Percentiles rank a stretch among this genome's conserved stretches.
These are phyloP conservation scores for Penicillium occitanis DNA, from an alignment of 2,329 filamentous ascomycete genomes.

Conservation along the genomic window DNA sequence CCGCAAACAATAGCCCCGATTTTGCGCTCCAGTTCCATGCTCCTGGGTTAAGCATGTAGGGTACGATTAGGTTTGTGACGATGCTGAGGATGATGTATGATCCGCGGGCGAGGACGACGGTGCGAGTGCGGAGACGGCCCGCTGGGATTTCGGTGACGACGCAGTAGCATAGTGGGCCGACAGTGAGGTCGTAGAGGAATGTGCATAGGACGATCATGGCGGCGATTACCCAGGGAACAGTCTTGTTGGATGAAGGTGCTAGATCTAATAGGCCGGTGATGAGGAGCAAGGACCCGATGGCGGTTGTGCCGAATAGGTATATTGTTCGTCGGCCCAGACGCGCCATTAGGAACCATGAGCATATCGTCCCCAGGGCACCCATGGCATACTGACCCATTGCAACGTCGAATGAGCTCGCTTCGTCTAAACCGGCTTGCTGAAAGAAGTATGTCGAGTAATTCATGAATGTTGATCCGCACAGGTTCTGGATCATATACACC, in stretches of 20 bases:
- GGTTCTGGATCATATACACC: slow-evolving; percentile 45
- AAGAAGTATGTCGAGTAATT: slow-evolving; percentile 56
- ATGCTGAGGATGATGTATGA: slow-evolving; percentile 42
- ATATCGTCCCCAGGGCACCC: slow-evolving; percentile 36
- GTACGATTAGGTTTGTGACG: slow-evolving; percentile 41
- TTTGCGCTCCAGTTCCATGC: slow-evolving; percentile 30
- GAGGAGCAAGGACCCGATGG: slow-evolving; percentile 34
- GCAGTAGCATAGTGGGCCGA: slow-evolving; percentile 47
- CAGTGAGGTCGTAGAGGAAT: slow-evolving; percentile 41
- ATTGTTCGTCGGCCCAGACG: slow-evolving; percentile 33
- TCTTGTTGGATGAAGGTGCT: slow-evolving; percentile 54
- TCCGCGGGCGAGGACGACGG: slow-evolving; percentile 43
- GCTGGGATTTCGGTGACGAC: slow-evolving; percentile 49
- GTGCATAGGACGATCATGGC: slow-evolving; percentile 41
- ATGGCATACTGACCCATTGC: slow-evolving; percentile 53
- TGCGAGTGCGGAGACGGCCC: slow-evolving; percentile 46
- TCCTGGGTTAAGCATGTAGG: slow-evolving; percentile 40
- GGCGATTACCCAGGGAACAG: slow-evolving; percentile 38
- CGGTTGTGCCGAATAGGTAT: slow-evolving; percentile 34
- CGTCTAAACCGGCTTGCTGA: slow-evolving; percentile 33
- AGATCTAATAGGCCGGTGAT: slow-evolving; percentile 39
- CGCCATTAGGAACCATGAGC: slow-evolving; percentile 36
- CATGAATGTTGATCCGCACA: slow-evolving; percentile 46
- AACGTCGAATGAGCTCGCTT: slow-evolving; percentile 51
- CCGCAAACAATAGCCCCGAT: slow-evolving; percentile 32